Conservation (phyloP, 768 basidiomycete species). For the Xerocomellus chrysenteron region DNA sequence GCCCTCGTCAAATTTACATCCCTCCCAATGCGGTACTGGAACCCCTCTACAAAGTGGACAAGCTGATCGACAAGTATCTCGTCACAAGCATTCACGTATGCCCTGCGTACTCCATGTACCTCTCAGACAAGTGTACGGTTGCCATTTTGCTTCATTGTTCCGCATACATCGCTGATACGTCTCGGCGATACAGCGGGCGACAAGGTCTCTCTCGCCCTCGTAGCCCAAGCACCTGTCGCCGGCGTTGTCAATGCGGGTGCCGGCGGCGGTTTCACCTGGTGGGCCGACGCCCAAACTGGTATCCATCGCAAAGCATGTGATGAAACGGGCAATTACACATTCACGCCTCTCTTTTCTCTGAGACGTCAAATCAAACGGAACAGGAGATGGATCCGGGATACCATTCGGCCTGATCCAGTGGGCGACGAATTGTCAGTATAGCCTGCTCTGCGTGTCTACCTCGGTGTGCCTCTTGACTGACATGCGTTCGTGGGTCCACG, state of each 20-base stretch:
- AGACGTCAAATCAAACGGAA: constrained; percentile 9
- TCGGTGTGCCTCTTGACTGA: background rate
- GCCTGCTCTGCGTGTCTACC: background rate
- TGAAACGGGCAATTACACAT: constrained; percentile 10
- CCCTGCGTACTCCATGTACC: constrained; percentile 34
- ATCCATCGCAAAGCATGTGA: constrained; percentile 23
- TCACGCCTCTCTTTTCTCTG: constrained; percentile 23
- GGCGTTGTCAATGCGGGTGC: background rate
- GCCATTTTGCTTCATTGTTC: background rate
- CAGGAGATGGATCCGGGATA: constrained; percentile 17
- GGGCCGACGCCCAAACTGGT: constrained; percentile 11
- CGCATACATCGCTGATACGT: background rate
- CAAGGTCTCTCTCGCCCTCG: constrained; percentile 21
- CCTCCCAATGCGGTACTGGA: constrained; percentile 24
- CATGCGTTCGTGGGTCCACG: background rate
- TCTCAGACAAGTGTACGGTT: constrained; percentile 25
- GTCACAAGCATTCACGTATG: constrained; percentile 33
- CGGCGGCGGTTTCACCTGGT: constrained; percentile 14
- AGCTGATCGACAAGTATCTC: constrained; percentile 30
- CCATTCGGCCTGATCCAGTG: constrained; percentile 3
- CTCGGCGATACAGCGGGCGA: constrained; percentile 16
- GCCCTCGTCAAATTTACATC: constrained; percentile 23
- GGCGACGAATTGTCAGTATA: constrained; percentile 24
- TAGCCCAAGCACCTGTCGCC: constrained; percentile 8
- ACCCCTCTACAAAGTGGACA: constrained; percentile 24